phyloP scores from a whole-genome alignment of 306 rosid species.

The Vigna mungo region DNA sequence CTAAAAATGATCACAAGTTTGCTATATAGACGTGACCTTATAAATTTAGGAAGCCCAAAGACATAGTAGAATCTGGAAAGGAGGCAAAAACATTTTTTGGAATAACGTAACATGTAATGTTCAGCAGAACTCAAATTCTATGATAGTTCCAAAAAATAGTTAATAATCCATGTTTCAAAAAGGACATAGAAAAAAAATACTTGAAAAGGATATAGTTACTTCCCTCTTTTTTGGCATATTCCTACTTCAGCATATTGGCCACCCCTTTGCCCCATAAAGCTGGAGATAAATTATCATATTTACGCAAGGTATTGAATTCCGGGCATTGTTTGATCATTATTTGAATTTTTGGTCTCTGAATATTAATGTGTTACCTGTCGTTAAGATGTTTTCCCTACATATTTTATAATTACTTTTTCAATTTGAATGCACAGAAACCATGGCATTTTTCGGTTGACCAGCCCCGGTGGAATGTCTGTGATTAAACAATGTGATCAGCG shows the following conservation, averaged over 20 bases:
- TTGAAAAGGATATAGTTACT: neutral
- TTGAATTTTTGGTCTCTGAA: neutral
- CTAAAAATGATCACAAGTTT: slow-evolving; percentile 10
- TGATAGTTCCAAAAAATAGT: neutral
- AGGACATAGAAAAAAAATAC: neutral
- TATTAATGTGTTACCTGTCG: neutral
- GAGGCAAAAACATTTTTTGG: neutral
- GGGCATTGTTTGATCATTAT: neutral
- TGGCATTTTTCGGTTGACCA: slow-evolving; percentile 92
- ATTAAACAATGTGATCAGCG: slow-evolving; percentile 90
- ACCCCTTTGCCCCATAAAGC: neutral
- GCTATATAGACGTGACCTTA: neutral
- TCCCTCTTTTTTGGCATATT: neutral
- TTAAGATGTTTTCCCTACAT: neutral
- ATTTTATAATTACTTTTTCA: slow-evolving; percentile 23
- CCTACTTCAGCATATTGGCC: neutral
- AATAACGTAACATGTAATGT: neutral
- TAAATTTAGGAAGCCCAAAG: slow-evolving; percentile 5
- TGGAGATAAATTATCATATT: neutral
- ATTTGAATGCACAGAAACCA: slow-evolving; percentile 68
- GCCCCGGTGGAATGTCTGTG: slow-evolving; percentile 93
- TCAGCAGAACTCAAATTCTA: slow-evolving; percentile 11
- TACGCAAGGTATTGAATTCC: neutral
- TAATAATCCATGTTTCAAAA: neutral
- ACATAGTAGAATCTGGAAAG: neutral